Percentiles rank a stretch among this genome's conserved stretches.
These are phyloP conservation scores for Sugiyamaella castrensis DNA, from an alignment of 1,139 yeast genomes.

Conservation along the genomic window DNA sequence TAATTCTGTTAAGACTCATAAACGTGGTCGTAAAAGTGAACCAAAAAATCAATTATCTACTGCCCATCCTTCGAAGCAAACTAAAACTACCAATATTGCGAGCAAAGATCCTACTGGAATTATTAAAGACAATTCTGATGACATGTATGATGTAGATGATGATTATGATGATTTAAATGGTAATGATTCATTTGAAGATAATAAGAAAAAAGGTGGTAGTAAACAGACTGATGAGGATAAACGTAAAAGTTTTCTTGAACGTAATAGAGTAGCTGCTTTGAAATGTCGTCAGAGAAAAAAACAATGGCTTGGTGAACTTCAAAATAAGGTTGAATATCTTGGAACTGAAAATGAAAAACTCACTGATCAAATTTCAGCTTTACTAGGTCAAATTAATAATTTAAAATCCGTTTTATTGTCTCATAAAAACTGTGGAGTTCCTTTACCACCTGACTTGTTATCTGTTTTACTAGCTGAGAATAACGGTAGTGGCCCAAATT, in stretches of 20 bases:
- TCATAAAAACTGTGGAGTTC: conserved; percentile 16
- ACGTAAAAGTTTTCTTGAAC: conserved; percentile 77
- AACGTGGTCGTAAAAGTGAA: conserved; percentile 1
- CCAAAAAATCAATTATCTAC: neutral
- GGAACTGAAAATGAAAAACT: conserved; percentile 69
- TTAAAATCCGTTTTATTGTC: conserved; percentile 37
- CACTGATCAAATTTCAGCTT: conserved; percentile 53
- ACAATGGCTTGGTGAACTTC: conserved; percentile 80
- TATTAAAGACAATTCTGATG: neutral
- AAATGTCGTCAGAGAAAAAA: conserved; percentile 95
- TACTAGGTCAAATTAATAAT: conserved; percentile 58
- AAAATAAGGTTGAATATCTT: conserved; percentile 68
- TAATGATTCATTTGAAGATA: conserved; percentile 1
- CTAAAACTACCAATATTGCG: conserved; percentile 2
- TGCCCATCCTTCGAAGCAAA: too few species aligned
- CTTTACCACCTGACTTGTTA: conserved; percentile 5
- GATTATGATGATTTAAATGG: conserved; percentile 8
- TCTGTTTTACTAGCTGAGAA: conserved; percentile 1
- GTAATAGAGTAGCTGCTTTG: conserved; percentile 92
- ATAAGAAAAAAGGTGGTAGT: conserved; percentile 28
- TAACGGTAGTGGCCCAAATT: neutral
- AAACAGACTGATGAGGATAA: conserved; percentile 58
- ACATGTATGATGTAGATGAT: conserved; percentile 5
- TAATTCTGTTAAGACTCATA: neutral
- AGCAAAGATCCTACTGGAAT: neutral